These are phyloP conservation scores for Xenosphaeropsis pyriputrescens DNA, from an alignment of 2,329 filamentous ascomycete species.

Conservation along the genomic window DNA sequence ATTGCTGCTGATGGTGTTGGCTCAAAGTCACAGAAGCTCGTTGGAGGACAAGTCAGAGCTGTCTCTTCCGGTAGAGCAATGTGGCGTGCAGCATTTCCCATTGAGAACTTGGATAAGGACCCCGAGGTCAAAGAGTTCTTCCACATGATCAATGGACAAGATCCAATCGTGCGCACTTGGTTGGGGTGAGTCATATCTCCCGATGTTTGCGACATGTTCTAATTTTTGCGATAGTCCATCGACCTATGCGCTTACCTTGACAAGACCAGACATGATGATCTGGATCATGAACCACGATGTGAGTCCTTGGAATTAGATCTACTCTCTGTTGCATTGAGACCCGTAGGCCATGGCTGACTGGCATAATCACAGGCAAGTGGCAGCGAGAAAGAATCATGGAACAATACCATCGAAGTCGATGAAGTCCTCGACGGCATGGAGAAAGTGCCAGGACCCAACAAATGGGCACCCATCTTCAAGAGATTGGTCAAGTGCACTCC, in stretches of 20 bases:
- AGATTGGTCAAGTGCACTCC: conserved; percentile 13
- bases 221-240: conserved; percentile 21
- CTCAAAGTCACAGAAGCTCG: conserved; percentile 14
- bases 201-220: too few relatives aligned
- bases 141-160: conserved; percentile 20
- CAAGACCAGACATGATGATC: too few relatives aligned
- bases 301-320: too few relatives aligned
- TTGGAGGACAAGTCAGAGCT: conserved; percentile 25
- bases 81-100: conserved; percentile 23
- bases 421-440: conserved; percentile 11
- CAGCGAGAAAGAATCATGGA: conserved; percentile 25
- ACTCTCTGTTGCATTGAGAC: too few relatives aligned
- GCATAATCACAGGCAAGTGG: conserved; percentile 18
- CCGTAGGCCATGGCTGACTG: too few relatives aligned
- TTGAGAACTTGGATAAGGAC: conserved; percentile 16
- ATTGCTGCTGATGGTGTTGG: conserved; percentile 24
- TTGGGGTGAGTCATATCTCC: conserved; percentile 36
- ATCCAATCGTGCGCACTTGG: conserved; percentile 35
- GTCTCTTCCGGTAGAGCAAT: conserved; percentile 27
- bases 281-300: too few relatives aligned
- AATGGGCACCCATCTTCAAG: conserved; percentile 4
- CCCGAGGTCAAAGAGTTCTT: conserved; percentile 6
- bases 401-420: conserved; percentile 5
- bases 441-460: conserved; percentile 3
- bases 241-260: too few relatives aligned